A percentile compares a stretch with the other conserved stretches of the same genome.
Conservation (phyloP, 2,329 filamentous ascomycete species). For the Peltaster fructicola region DNA sequence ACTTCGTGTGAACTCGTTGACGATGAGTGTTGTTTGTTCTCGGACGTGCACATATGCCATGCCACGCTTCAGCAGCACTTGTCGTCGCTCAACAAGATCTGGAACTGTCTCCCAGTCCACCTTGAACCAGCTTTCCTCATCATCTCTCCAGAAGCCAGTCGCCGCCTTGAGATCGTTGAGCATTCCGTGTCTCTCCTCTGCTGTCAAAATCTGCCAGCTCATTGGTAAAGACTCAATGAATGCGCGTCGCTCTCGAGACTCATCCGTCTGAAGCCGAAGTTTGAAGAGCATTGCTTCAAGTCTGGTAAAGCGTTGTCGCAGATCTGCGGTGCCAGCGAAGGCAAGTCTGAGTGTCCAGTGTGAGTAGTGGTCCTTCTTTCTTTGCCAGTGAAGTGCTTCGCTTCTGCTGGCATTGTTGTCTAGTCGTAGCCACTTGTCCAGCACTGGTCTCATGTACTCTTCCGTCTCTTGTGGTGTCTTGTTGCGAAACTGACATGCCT, state of each 20-base stretch:
- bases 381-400: slow-evolving; percentile 45
- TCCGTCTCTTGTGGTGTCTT: slow-evolving; percentile 66
- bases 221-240: slow-evolving; percentile 67
- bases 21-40: slow-evolving; percentile 77
- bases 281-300: slow-evolving; percentile 83
- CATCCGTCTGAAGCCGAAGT: slow-evolving; percentile 62
- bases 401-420: slow-evolving; percentile 52
- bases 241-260: slow-evolving; percentile 48
- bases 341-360: slow-evolving; percentile 93
- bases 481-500: slow-evolving; percentile 92
- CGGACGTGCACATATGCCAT: slow-evolving; percentile 80
- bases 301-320: slow-evolving; percentile 68
- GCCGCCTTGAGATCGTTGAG: slow-evolving; percentile 43
- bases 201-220: slow-evolving; percentile 66
- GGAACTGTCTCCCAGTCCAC: slow-evolving; percentile 90
- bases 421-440: slow-evolving; percentile 75
- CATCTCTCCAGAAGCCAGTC: slow-evolving; percentile 34
- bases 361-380: slow-evolving; percentile 91
- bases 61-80: slow-evolving; percentile 59
- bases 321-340: slow-evolving; percentile 79
- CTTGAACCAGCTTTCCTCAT: slow-evolving; percentile 87
- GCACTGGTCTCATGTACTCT: slow-evolving; percentile 64
- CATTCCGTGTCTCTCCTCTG: slow-evolving; percentile 59
- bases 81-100: slow-evolving; percentile 65
- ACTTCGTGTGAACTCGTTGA: slow-evolving; percentile 65